A percentile compares a stretch with the other conserved stretches of the same genome.
phyloP scores from a whole-genome alignment of 805 yeast genomes.

The Sungouiozyma intestinalis region DNA sequence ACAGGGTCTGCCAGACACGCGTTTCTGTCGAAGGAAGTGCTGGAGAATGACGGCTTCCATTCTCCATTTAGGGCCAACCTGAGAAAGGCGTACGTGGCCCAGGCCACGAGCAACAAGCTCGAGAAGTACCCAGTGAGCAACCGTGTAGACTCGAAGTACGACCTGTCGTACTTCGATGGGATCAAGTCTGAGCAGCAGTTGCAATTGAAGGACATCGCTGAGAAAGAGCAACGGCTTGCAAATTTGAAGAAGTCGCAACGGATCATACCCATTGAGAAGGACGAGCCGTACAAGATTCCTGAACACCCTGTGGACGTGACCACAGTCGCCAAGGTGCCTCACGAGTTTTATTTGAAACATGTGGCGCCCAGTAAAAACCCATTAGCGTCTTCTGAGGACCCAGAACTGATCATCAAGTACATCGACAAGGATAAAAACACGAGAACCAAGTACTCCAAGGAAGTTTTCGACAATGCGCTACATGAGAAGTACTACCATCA shows the following conservation, averaged over 20 bases:
- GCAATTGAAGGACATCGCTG: conserved; percentile 16
- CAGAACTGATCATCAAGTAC: conserved; percentile 18
- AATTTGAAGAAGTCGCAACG: conserved; percentile 19
- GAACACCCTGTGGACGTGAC: conserved; percentile 2
- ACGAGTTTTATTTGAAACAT: conserved; percentile 1
- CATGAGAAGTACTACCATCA: conserved; percentile 12
- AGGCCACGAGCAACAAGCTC: conserved; percentile 2
- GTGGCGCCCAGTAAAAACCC: conserved; percentile 8
- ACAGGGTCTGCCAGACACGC: neutral
- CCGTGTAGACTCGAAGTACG: conserved; percentile 9
- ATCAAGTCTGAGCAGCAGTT: conserved; percentile 20
- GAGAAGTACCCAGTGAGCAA: conserved; percentile 16
- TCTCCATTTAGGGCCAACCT: conserved; percentile 8
- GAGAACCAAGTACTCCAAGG: conserved; percentile 13
- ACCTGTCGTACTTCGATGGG: neutral
- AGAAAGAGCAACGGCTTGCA: conserved; percentile 16
- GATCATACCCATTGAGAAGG: conserved; percentile 1
- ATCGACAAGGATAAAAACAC: conserved; percentile 13
- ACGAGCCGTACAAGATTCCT: neutral
- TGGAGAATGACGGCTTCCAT: neutral
- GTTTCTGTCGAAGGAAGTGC: neutral
- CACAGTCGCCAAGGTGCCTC: conserved; percentile 6
- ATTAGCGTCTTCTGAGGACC: conserved; percentile 20
- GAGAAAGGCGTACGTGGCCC: neutral
- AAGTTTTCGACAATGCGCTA: conserved; percentile 21